Evolutionary conservation across 2,329 filamentous ascomycete genomes (phyloP).

Genomic region (Biscogniauxia sp.): DNA sequence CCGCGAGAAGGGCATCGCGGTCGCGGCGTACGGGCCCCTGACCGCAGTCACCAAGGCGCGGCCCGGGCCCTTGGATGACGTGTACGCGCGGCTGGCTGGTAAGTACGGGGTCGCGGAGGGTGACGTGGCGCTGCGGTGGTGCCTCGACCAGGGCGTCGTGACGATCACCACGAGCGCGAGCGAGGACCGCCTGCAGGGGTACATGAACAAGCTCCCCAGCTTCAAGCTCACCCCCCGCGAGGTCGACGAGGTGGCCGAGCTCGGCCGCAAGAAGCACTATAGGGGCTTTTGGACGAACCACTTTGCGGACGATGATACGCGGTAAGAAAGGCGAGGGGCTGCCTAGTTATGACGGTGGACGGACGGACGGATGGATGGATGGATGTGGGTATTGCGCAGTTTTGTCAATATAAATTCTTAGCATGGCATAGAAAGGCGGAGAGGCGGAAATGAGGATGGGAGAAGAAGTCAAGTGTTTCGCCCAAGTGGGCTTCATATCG

Average conservation of each 20-base stretch:
- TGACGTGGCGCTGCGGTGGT: conserved; percentile 59
- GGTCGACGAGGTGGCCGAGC: conserved; percentile 52
- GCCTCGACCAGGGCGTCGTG: conserved; percentile 57
- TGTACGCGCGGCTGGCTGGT: conserved; percentile 49
- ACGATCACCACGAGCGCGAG: conserved; percentile 59
- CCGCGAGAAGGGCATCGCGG: conserved; percentile 54
- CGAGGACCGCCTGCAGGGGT: conserved; percentile 56
- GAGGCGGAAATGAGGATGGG: background rate
- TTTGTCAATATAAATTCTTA: background rate
- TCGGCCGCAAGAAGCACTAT: conserved; percentile 60
- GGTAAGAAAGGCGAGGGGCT: conserved; percentile 25
- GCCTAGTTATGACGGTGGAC: background rate
- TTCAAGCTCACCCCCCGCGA: conserved; percentile 62
- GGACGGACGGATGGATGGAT: background rate
- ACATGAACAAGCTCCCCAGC: conserved; percentile 45
- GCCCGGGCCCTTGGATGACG: conserved; percentile 51
- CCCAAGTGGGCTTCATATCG: background rate
- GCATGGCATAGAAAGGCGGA: background rate
- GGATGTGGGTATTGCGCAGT: background rate
- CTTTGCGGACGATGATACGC: conserved; percentile 51
- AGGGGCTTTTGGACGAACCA: conserved; percentile 56
- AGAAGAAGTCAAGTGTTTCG: background rate
- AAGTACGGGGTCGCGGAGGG: conserved; percentile 59
- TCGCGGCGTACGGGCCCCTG: conserved; percentile 56
- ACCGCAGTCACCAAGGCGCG: conserved; percentile 41